These are phyloP conservation scores for Xylariomycetidae sp. DNA, from an alignment of 2,329 filamentous ascomycete species.

Conservation along the genomic window DNA sequence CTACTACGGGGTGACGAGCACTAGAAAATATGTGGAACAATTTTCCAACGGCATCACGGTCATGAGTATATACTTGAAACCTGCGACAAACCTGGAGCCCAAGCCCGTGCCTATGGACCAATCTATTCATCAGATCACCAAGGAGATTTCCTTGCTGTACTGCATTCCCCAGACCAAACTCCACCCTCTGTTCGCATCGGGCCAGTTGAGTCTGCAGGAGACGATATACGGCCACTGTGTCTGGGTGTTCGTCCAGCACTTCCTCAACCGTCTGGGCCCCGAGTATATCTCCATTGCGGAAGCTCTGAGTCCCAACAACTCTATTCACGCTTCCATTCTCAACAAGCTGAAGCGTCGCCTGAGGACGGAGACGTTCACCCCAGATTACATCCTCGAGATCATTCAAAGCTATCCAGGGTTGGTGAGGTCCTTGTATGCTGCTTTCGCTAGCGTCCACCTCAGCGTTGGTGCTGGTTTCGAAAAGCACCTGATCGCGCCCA, in stretches of 20 bases:
- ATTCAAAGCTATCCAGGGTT: slow-evolving; percentile 86
- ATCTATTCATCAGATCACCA: slow-evolving; percentile 97
- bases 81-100: slow-evolving; percentile 54
- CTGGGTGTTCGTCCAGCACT: slow-evolving; percentile 97
- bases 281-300: slow-evolving; percentile 87
- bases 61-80: slow-evolving; percentile 91
- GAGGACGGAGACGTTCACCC: slow-evolving; percentile 93
- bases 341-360: slow-evolving; percentile 94
- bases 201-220: slow-evolving; percentile 87
- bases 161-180: slow-evolving; percentile 98
- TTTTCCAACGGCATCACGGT: slow-evolving; percentile 98
- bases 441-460: slow-evolving; percentile 85
- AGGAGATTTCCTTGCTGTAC: slow-evolving; percentile 95
- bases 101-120: slow-evolving; percentile 78
- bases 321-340: slow-evolving; percentile 77
- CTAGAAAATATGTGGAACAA: slow-evolving; percentile 96
- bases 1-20: slow-evolving; percentile 95
- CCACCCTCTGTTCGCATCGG: slow-evolving; percentile 80
- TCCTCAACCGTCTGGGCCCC: slow-evolving; percentile 88
- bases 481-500: slow-evolving; percentile 48
- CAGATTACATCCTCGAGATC: slow-evolving; percentile 97
- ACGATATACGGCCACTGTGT: slow-evolving; percentile 96
- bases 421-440: slow-evolving; percentile 81
- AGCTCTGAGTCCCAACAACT: slow-evolving; percentile 76
- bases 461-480: slow-evolving; percentile 47